A percentile compares a stretch with the other conserved stretches of the same genome.
phyloP scores from a whole-genome alignment of 345 rosid species.

The Ceriops tagal region DNA sequence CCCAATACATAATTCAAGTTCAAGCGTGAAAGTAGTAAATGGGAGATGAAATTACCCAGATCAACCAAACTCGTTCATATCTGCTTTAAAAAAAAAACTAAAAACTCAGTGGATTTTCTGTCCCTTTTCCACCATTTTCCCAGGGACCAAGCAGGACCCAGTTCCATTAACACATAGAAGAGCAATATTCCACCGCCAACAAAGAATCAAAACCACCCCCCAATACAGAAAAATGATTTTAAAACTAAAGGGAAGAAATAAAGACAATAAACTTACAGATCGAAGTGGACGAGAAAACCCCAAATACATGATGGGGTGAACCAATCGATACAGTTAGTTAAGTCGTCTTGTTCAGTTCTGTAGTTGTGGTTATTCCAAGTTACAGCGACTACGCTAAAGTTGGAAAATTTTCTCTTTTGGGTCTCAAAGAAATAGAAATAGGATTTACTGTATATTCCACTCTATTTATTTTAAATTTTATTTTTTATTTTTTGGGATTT shows the following conservation, averaged over 20 bases:
- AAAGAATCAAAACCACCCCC: no score
- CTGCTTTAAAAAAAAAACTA: no score
- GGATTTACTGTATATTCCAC: no score
- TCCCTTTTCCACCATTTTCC: not conserved
- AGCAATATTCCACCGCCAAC: no score
- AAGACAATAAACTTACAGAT: conserved; percentile 37
- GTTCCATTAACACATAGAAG: not conserved
- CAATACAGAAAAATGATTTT: not conserved
- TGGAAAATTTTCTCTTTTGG: no score
- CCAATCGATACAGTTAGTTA: not conserved
- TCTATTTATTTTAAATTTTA: no score
- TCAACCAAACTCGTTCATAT: not conserved
- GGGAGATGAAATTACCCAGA: not conserved
- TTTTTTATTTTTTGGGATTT: no score
- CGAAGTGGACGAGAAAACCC: conserved; percentile 28
- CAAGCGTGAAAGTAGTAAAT: not conserved
- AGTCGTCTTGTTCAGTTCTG: no score
- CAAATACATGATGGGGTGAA: conserved; percentile 31
- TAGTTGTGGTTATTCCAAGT: no score
- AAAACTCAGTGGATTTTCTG: not conserved
- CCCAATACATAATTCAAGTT: not conserved
- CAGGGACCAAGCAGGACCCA: conserved; percentile 1
- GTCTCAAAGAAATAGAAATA: no score
- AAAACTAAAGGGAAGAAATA: not conserved
- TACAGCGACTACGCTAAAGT: no score